Conservation (phyloP, 169 alveolate species). For the Plasmodium adleri region DNA sequence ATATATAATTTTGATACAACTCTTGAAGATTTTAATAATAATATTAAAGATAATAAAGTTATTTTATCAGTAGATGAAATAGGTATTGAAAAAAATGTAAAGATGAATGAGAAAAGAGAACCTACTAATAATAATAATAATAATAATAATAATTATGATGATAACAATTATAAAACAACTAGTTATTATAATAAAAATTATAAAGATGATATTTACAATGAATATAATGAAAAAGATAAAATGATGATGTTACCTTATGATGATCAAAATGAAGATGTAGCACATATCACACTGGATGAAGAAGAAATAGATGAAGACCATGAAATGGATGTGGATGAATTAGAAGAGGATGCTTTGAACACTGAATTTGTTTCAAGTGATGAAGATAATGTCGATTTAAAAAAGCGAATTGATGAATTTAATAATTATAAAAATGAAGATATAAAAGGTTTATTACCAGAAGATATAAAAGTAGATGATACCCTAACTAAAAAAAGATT, state of each 20-base stretch:
- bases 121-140: background rate
- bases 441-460: slow-evolving; percentile 14
- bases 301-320: background rate
- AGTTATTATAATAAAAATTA: background rate
- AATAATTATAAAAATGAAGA: slow-evolving; percentile 25
- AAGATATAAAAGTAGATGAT: slow-evolving; percentile 22
- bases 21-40: background rate
- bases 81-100: background rate
- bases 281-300: background rate
- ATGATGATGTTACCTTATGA: background rate
- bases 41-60: no score
- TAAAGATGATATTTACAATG: background rate
- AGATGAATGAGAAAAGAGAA: background rate
- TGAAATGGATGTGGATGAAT: background rate
- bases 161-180: background rate
- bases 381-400: slow-evolving; percentile 46
- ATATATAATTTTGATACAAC: background rate
- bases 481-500: slow-evolving; percentile 3
- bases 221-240: background rate
- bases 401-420: slow-evolving; percentile 22
- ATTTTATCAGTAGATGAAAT: no score
- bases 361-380: slow-evolving; percentile 37
- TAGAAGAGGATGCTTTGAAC: slow-evolving; percentile 1
- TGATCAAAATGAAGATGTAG: background rate
- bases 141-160: background rate